Evolutionary conservation across 1,284 basidiomycete species (phyloP), one percentile per base, ranked within the genome.

Genomic region (Phaffia rhodozyma): DNA sequence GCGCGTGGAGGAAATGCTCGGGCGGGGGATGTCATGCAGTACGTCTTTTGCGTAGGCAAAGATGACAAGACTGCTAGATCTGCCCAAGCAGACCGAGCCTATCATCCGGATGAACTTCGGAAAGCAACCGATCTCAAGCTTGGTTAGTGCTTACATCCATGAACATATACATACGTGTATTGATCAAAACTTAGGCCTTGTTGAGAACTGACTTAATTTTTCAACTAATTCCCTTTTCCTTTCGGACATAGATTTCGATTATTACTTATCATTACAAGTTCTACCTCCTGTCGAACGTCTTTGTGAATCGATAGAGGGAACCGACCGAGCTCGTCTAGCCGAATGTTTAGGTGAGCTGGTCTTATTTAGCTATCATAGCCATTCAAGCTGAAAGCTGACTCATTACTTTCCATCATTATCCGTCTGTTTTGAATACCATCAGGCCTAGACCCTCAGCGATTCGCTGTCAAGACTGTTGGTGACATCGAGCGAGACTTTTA

Each of bases 301-400:
- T 65, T 98, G 94, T 72, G 96, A 97, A 63, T 86, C 87, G 6
- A 97, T 99, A 64, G 91, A 97, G 71, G 94, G 94, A 9, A 97
- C 93, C 0, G 94, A 98, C 71, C 82, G 89, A 43, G 79, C 90
- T 11, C 81, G 94, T 34, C 77, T 98, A 20, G 96, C 96, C 0
- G 91, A 97, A 77, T 97, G 92, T 72, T 82, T 99, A 7, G 94
- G 92, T 87, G 71, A 63, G 82, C 75, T 6, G 2, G 9, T 13
- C 29, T 20, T 1, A 11, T 1, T 25, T 9, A 47, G 49, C 60
- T 27, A 20, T 21, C 25, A n/a, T 32, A 49, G 5, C 51, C n/a
- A 43, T 1, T 18, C 5, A 30, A 32, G 11, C 23, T 13, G 18
- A 25, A 27, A 56, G 32, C 25, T 68, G 7, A 62, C 34, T 13